Conservation (phyloP, 2,329 filamentous ascomycete species). For the Alternaria postmessia region DNA sequence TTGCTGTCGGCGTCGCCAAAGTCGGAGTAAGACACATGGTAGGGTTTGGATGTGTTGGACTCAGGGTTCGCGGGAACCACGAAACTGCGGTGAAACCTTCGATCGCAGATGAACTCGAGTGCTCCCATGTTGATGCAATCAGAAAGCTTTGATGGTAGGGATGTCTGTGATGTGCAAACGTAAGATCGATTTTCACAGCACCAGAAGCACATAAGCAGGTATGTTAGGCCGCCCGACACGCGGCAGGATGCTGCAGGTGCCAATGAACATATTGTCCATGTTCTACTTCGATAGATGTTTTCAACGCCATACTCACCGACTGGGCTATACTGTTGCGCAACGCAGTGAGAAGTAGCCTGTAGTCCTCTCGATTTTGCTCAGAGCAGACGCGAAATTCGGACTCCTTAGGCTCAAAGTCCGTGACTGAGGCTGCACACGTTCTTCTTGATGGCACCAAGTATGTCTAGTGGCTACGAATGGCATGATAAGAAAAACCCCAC, state of each 20-base stretch:
- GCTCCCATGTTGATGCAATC: slow-evolving; percentile 21
- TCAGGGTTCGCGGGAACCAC: slow-evolving; percentile 33
- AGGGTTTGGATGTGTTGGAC: slow-evolving; percentile 24
- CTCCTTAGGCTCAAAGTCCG: not conserved
- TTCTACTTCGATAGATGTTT: not conserved
- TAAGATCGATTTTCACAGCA: not conserved
- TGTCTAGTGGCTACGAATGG: not conserved
- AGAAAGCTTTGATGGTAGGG: not conserved
- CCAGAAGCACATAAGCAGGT: not conserved
- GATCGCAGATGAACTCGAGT: slow-evolving; percentile 41
- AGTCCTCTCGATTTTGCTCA: not conserved
- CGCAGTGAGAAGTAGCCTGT: not conserved
- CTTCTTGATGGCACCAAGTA: not conserved
- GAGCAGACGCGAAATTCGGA: not conserved
- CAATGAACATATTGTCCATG: not conserved
- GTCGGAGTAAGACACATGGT: slow-evolving; percentile 41
- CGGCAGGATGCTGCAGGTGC: not conserved
- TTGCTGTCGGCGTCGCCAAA: slow-evolving; percentile 39
- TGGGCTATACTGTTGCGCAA: not conserved
- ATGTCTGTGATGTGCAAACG: not conserved
- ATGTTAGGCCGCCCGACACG: slow-evolving; percentile 4
- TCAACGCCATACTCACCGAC: not conserved
- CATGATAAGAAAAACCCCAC: not conserved
- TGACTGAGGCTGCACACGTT: not conserved
- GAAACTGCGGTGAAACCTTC: slow-evolving; percentile 37